phyloP scores from a whole-genome alignment of 495 filamentous ascomycete genomes.

The Annulohypoxylon nitens region DNA sequence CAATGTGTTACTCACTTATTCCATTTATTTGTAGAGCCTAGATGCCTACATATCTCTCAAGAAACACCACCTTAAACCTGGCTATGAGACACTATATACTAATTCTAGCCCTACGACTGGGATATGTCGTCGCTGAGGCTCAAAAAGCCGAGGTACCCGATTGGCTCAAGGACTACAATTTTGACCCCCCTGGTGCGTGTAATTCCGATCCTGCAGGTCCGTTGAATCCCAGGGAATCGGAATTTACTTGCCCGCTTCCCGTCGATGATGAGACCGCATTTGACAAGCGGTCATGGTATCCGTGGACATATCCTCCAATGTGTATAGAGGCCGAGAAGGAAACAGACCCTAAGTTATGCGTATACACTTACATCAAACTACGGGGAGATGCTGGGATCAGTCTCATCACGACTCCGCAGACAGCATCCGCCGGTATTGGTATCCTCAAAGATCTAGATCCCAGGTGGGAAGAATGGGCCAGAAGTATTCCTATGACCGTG shows the following conservation, averaged over 20 bases:
- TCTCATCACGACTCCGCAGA: conserved; percentile 48
- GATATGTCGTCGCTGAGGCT: background rate
- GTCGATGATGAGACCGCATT: conserved; percentile 48
- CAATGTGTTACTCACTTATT: conserved; percentile 13
- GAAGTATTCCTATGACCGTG: conserved; percentile 31
- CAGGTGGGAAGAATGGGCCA: conserved; percentile 32
- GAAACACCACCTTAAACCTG: background rate
- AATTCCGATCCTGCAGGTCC: conserved; percentile 44
- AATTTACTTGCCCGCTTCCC: conserved; percentile 34
- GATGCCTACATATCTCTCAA: background rate
- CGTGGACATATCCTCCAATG: conserved; percentile 53
- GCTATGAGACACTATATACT: conserved; percentile 26
- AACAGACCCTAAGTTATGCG: conserved; percentile 47
- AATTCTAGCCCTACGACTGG: conserved; percentile 22
- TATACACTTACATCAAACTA: conserved; percentile 40
- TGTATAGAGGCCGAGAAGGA: conserved; percentile 41
- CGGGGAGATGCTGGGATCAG: conserved; percentile 43
- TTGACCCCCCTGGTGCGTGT: conserved; percentile 35
- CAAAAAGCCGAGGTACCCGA: conserved; percentile 23
- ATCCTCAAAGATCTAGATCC: conserved; percentile 35
- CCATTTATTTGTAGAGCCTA: background rate
- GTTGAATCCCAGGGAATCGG: conserved; percentile 17
- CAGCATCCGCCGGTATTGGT: conserved; percentile 41
- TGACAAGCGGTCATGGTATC: conserved; percentile 35
- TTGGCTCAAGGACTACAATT: conserved; percentile 43